A percentile compares a stretch with the other conserved stretches of the same genome.
Conservation (phyloP, 345 rosid species). For the Eucalyptus caleyi region DNA sequence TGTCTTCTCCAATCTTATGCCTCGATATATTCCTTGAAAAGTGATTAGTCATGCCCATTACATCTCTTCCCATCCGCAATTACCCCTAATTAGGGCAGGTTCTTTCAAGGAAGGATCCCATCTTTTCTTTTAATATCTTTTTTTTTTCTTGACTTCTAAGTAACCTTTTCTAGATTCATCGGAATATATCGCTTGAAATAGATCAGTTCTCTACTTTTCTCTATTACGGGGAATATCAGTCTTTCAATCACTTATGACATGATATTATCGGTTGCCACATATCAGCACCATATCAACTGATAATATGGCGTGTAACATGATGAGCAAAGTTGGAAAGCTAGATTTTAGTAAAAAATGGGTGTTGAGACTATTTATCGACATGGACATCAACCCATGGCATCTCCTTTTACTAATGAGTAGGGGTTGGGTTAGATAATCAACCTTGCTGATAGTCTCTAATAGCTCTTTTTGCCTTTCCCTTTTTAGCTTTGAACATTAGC, state of each 20-base stretch:
- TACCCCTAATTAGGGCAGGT: background rate
- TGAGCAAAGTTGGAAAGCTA: background rate
- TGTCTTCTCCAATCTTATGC: constrained; percentile 9
- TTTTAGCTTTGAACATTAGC: background rate
- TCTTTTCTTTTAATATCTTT: background rate
- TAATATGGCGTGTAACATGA: background rate
- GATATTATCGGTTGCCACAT: background rate
- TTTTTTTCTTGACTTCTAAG: background rate
- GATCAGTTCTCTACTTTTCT: background rate
- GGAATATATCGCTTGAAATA: background rate
- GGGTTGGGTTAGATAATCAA: background rate
- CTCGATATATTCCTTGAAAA: background rate
- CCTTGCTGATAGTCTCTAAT: background rate
- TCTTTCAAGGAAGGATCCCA: background rate
- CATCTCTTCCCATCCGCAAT: background rate
- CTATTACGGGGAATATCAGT: background rate
- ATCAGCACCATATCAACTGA: background rate
- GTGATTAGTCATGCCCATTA: background rate
- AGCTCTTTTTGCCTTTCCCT: background rate
- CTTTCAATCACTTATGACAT: background rate
- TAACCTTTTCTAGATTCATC: background rate
- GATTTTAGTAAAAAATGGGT: background rate
- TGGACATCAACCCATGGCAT: background rate
- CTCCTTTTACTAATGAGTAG: background rate
- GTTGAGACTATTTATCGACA: background rate